Conservation (phyloP, 1,284 basidiomycete species). For the Vanrija sp. region DNA sequence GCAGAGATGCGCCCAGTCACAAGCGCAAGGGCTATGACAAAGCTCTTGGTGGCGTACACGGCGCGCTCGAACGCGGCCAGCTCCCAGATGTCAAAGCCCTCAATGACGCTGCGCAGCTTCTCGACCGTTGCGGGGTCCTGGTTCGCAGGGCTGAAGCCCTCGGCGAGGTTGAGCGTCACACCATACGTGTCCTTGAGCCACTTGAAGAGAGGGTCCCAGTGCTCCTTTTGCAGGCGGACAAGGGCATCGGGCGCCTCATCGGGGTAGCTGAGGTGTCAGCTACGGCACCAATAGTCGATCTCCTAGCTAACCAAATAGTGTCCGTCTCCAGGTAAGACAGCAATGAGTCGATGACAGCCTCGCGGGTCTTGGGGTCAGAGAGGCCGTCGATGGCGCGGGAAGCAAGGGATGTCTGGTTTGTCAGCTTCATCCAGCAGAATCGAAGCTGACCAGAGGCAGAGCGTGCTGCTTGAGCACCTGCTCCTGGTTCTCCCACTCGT, state of each 20-base stretch:
- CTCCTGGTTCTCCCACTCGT: slow-evolving; percentile 95
- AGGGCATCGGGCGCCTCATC: slow-evolving; percentile 71
- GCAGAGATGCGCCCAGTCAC: slow-evolving; percentile 70
- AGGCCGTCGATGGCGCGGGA: slow-evolving; percentile 85
- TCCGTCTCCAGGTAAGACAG: slow-evolving; percentile 91
- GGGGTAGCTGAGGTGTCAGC: slow-evolving; percentile 62
- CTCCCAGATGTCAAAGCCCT: slow-evolving; percentile 71
- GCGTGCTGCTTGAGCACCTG: slow-evolving; percentile 82
- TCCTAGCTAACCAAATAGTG: slow-evolving; percentile 80
- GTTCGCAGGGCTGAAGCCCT: slow-evolving; percentile 63
- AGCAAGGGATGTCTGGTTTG: slow-evolving; percentile 72
- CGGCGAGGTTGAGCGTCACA: slow-evolving; percentile 63
- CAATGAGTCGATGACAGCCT: slow-evolving; percentile 67
- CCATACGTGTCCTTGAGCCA: slow-evolving; percentile 70
- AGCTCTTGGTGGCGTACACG: slow-evolving; percentile 86
- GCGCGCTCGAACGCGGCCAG: slow-evolving; percentile 90
- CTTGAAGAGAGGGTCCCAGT: slow-evolving; percentile 84
- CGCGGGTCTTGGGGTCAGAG: slow-evolving; percentile 56
- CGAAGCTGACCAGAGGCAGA: slow-evolving; percentile 71
- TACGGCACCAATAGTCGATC: too few species aligned
- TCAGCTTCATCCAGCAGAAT: not conserved
- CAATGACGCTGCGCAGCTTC: slow-evolving; percentile 60
- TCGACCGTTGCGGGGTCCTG: slow-evolving; percentile 67
- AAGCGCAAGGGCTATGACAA: slow-evolving; percentile 81
- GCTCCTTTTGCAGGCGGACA: slow-evolving; percentile 72